phyloP scores from a whole-genome alignment of 129 eudicot species.

The Scalesia atractyloides region DNA sequence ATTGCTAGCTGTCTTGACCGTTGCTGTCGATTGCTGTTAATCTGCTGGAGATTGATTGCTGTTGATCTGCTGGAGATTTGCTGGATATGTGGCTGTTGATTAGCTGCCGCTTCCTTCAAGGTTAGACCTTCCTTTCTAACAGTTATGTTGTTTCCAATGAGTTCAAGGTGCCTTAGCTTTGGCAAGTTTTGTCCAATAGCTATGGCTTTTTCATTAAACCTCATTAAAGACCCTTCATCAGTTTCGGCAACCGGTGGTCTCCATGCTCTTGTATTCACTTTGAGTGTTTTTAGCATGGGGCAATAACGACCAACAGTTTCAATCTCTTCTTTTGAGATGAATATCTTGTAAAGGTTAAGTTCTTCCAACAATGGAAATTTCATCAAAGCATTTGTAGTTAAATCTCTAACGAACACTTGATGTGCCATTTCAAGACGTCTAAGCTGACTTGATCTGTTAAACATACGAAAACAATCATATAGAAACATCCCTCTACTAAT shows the following conservation, averaged over 20 bases:
- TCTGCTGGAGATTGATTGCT: no score
- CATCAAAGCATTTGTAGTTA: no score
- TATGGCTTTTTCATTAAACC: not conserved
- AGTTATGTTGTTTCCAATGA: not conserved
- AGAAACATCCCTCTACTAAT: not conserved
- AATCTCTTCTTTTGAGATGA: slow-evolving; percentile 3
- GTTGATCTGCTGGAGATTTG: no score
- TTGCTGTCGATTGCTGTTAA: no score
- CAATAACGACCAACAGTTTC: slow-evolving; percentile 6
- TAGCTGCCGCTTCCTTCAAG: no score
- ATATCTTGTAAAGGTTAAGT: not conserved
- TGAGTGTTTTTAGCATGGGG: slow-evolving; percentile 11
- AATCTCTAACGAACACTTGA: no score
- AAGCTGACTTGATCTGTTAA: not conserved
- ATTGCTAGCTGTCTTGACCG: no score
- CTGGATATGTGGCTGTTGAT: no score
- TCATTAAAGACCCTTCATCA: no score
- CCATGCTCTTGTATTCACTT: not conserved
- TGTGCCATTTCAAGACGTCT: not conserved
- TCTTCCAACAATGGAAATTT: not conserved
- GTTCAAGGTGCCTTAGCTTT: not conserved
- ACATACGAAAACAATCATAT: not conserved
- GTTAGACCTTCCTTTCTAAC: no score
- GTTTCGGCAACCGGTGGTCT: no score
- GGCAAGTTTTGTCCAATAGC: not conserved